phyloP scores from a whole-genome alignment of 495 filamentous ascomycete species.

The Aspergillus conjunctus region DNA sequence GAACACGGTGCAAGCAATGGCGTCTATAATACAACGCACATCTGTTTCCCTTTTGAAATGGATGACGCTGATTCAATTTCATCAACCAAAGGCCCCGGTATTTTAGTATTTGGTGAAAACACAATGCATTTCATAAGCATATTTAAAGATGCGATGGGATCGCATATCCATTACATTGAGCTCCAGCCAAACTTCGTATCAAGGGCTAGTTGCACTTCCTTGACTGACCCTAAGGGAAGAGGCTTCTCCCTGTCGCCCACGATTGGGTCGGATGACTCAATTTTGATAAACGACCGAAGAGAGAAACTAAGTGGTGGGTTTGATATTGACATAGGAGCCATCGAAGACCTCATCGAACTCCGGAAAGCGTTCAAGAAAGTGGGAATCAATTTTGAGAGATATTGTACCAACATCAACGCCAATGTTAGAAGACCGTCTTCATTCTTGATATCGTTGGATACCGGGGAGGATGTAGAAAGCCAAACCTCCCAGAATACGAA shows the following conservation, averaged over 20 bases:
- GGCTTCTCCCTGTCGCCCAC: conserved; percentile 4
- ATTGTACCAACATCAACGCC: background rate
- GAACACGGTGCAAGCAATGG: background rate
- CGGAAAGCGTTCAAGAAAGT: conserved; percentile 5
- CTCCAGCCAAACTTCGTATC: conserved; percentile 3
- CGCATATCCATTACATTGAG: conserved; percentile 16
- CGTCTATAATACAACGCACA: background rate
- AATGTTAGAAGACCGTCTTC: conserved; percentile 17
- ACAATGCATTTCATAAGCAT: conserved; percentile 19
- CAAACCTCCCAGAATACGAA: background rate
- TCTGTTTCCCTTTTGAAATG: conserved; percentile 8
- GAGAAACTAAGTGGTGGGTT: background rate
- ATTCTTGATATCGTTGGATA: conserved; percentile 20
- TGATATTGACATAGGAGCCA: conserved; percentile 11
- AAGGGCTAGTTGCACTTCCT: background rate
- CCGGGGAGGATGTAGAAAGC: conserved; percentile 12
- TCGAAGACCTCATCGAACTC: conserved; percentile 13
- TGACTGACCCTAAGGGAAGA: background rate
- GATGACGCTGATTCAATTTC: background rate
- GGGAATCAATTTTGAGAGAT: background rate
- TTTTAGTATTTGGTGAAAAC: conserved; percentile 3
- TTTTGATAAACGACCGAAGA: conserved; percentile 15
- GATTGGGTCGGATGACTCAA: background rate
- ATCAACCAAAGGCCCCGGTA: conserved; percentile 11
- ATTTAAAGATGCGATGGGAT: background rate